Conservation (phyloP, 345 rosid species). For the Linum usitatissimum region DNA sequence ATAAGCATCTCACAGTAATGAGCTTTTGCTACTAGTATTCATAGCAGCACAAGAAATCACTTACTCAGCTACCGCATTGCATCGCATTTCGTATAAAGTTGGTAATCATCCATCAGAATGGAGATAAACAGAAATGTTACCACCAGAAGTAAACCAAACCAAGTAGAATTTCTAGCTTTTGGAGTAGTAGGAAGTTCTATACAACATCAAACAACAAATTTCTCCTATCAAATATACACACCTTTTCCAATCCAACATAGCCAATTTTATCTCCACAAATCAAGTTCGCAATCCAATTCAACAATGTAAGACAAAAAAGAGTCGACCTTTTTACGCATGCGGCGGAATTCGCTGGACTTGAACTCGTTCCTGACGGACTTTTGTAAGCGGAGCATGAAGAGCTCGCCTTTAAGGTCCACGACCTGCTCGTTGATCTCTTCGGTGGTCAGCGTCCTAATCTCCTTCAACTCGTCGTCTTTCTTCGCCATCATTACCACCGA, state of each 20-base stretch:
- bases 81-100: no score
- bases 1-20: no score
- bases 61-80: no score
- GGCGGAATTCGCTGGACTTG: slow-evolving; percentile 79
- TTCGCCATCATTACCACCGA: slow-evolving; percentile 72
- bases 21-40: no score
- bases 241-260: not conserved
- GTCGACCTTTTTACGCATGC: slow-evolving; percentile 71
- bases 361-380: slow-evolving; percentile 78
- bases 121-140: no score
- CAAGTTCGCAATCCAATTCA: not conserved
- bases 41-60: no score
- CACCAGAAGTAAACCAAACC: no score
- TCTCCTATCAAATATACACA: no score
- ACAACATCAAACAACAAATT: no score
- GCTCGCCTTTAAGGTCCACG: slow-evolving; percentile 85
- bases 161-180: no score
- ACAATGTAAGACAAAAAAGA: slow-evolving; percentile 4
- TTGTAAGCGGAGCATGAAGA: slow-evolving; percentile 80
- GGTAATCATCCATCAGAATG: no score
- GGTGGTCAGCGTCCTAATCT: slow-evolving; percentile 54
- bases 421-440: slow-evolving; percentile 80
- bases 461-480: slow-evolving; percentile 66
- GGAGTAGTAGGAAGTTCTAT: no score
- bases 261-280: not conserved